Evolutionary conservation across 1,284 basidiomycete species (phyloP).

Genomic region (Amylostereum areolatum): DNA sequence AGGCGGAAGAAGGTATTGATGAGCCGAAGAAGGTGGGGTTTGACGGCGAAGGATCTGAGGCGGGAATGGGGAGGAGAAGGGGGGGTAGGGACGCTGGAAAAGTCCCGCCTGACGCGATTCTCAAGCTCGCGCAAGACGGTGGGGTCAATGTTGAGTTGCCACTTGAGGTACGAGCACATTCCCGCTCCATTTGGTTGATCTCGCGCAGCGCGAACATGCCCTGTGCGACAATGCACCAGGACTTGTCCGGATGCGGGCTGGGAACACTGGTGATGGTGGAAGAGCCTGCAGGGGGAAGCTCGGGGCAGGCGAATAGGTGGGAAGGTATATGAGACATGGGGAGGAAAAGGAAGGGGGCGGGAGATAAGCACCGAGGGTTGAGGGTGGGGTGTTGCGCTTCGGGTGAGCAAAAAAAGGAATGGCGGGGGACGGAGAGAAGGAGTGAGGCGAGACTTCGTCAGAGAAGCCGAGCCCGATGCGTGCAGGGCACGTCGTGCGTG

Average conservation of each 20-base stretch:
- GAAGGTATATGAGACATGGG: too few species aligned
- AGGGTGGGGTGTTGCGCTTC: too few species aligned
- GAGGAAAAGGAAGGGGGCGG: too few species aligned
- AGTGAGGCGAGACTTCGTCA: too few species aligned
- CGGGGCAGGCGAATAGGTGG: slow-evolving; percentile 1
- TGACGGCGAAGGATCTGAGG: too few species aligned
- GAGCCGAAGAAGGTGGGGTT: too few species aligned
- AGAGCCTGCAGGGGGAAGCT: neutral
- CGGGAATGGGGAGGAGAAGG: slow-evolving; percentile 6
- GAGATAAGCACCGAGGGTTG: too few species aligned
- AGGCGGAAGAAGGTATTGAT: too few species aligned
- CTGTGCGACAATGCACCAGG: slow-evolving; percentile 1
- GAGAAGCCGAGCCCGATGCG: too few species aligned
- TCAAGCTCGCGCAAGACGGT: neutral
- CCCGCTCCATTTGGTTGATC: slow-evolving; percentile 2
- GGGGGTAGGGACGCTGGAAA: slow-evolving; percentile 14
- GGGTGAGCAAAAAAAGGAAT: too few species aligned
- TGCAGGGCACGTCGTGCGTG: too few species aligned
- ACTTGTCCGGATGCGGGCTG: neutral
- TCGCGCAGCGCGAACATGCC: neutral
- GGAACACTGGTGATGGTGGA: neutral
- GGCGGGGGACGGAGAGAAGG: too few species aligned
- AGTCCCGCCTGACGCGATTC: neutral
- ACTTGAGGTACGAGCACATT: neutral
- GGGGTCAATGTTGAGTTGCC: neutral